A percentile compares a stretch with the other conserved stretches of the same genome.
phyloP scores from a whole-genome alignment of 2,329 filamentous ascomycete genomes.

The Alternaria angustiovoidea region DNA sequence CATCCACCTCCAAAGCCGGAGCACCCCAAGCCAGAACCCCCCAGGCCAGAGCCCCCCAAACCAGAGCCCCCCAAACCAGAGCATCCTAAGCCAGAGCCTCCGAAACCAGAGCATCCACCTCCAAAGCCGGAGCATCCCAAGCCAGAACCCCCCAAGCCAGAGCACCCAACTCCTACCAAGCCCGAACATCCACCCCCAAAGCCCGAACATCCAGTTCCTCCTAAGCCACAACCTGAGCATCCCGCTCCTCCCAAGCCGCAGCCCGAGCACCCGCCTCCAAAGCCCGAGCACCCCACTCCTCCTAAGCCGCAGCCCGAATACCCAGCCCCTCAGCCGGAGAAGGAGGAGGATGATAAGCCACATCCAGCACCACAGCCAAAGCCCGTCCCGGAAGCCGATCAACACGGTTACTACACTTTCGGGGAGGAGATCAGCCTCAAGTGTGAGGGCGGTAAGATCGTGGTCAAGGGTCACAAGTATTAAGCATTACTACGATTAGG shows the following conservation, averaged over 20 bases:
- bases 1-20: too few relatives aligned
- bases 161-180: neutral
- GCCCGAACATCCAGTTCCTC: too few relatives aligned
- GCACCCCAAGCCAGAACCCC: neutral
- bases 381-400: slow-evolving; percentile 5
- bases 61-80: neutral
- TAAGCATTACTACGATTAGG: neutral
- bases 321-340: neutral
- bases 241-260: neutral
- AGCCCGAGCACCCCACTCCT: too few relatives aligned
- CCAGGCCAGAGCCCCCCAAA: neutral
- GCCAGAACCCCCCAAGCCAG: neutral
- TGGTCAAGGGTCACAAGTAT: slow-evolving; percentile 16
- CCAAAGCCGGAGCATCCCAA: too few relatives aligned
- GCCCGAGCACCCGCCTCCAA: too few relatives aligned
- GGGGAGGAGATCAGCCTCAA: slow-evolving; percentile 24
- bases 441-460: slow-evolving; percentile 22
- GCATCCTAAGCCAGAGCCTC: too few relatives aligned
- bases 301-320: neutral
- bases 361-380: neutral
- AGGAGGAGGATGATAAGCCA: neutral
- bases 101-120: too few relatives aligned
- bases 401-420: slow-evolving; percentile 16
- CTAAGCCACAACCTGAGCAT: neutral
- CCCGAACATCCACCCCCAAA: neutral